Evolutionary conservation across 2,329 filamentous ascomycete species (phyloP).

Genomic region (Teratosphaeria pseudoeucalypti): DNA sequence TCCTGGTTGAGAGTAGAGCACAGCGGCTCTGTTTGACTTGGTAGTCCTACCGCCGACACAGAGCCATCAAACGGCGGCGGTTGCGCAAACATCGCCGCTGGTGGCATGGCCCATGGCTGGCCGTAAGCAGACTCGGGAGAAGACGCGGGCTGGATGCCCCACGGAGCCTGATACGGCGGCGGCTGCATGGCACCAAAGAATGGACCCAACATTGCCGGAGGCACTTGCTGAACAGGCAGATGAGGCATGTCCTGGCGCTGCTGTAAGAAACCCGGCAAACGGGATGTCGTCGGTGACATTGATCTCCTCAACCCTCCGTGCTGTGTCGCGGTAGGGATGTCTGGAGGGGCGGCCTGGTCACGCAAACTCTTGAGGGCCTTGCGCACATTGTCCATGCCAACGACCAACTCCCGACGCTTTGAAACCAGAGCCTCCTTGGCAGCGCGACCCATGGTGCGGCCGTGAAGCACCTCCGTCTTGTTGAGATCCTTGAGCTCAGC

Average conservation of each 20-base stretch:
- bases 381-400: slow-evolving; percentile 24
- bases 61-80: slow-evolving; percentile 22
- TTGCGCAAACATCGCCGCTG: slow-evolving; percentile 15
- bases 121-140: slow-evolving; percentile 12
- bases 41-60: slow-evolving; percentile 11
- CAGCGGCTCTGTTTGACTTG: slow-evolving; percentile 1
- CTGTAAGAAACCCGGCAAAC: slow-evolving; percentile 16
- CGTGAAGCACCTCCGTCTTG: slow-evolving; percentile 28
- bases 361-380: slow-evolving; percentile 25
- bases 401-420: slow-evolving; percentile 25
- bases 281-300: slow-evolving; percentile 14
- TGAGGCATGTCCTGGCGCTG: slow-evolving; percentile 6
- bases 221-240: background rate
- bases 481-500: slow-evolving; percentile 26
- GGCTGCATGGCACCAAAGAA: slow-evolving; percentile 6
- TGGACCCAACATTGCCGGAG: slow-evolving; percentile 1
- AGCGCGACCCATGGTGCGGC: slow-evolving; percentile 20
- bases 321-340: slow-evolving; percentile 14
- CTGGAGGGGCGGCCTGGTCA: slow-evolving; percentile 13
- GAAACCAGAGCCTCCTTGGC: slow-evolving; percentile 23
- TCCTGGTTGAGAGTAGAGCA: background rate
- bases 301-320: slow-evolving; percentile 12
- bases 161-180: slow-evolving; percentile 7
- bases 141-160: slow-evolving; percentile 7
- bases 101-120: slow-evolving; percentile 13